Conservation (phyloP, 1,139 yeast species). For the Oligophagozyma castellii region DNA sequence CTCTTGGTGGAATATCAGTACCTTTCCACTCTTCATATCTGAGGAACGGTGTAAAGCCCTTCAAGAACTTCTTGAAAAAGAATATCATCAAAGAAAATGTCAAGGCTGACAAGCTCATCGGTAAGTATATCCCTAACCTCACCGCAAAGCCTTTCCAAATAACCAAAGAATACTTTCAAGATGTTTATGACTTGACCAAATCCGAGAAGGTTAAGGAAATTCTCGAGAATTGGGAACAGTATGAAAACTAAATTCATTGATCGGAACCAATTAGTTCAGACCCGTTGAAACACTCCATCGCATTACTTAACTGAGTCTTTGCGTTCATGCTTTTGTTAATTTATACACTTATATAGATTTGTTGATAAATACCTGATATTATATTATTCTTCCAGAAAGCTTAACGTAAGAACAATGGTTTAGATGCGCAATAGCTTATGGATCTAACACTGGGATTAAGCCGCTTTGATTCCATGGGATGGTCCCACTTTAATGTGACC, state of each 20-base stretch:
- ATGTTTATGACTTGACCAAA: slow-evolving; percentile 81
- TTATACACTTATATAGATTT: no score
- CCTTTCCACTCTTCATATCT: slow-evolving; percentile 98
- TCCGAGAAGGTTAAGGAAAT: slow-evolving; percentile 83
- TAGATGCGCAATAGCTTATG: no score
- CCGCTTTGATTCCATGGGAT: no score
- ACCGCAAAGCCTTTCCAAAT: slow-evolving; percentile 95
- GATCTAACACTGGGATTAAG: no score
- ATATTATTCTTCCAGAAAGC: no score
- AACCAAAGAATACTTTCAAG: slow-evolving; percentile 92
- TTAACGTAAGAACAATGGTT: no score
- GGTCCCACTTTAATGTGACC: no score
- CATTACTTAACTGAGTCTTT: no score
- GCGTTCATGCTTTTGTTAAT: no score
- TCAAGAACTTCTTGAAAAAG: slow-evolving; percentile 93
- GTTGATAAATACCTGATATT: no score
- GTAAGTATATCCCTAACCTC: slow-evolving; percentile 95
- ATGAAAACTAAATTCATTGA: slow-evolving; percentile 25
- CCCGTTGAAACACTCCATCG: background rate
- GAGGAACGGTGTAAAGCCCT: slow-evolving; percentile 97
- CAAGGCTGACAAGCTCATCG: slow-evolving; percentile 83
- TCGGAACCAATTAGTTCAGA: no score
- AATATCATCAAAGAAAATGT: slow-evolving; percentile 92
- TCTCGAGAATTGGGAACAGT: slow-evolving; percentile 89
- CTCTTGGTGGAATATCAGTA: slow-evolving; percentile 94